These are phyloP conservation scores for Colletotrichum viniferum DNA, from an alignment of 2,329 filamentous ascomycete species.

Conservation along the genomic window DNA sequence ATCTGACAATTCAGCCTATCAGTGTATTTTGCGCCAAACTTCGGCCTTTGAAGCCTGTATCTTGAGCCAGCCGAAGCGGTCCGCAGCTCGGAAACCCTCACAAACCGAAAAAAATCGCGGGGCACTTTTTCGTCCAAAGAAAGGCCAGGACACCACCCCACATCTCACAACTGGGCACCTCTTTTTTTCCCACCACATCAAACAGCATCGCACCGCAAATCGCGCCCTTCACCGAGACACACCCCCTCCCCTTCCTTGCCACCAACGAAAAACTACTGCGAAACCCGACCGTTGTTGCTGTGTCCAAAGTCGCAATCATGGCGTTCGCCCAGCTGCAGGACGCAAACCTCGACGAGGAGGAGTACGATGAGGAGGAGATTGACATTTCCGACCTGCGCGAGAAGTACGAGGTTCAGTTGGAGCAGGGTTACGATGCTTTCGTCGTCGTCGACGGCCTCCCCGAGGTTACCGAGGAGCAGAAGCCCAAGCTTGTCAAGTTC, in stretches of 20 bases:
- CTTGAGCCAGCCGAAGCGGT: slow-evolving; percentile 3
- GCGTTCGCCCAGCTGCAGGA: slow-evolving; percentile 93
- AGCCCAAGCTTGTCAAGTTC: slow-evolving; percentile 95
- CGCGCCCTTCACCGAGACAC: slow-evolving; percentile 16
- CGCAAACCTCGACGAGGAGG: slow-evolving; percentile 84
- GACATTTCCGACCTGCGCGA: slow-evolving; percentile 94
- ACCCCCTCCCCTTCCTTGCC: not conserved
- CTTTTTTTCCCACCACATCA: slow-evolving; percentile 22
- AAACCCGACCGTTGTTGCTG: slow-evolving; percentile 1
- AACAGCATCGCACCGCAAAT: slow-evolving; percentile 11
- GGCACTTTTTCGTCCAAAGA: slow-evolving; percentile 18
- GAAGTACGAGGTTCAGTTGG: slow-evolving; percentile 93
- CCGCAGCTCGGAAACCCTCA: slow-evolving; percentile 13
- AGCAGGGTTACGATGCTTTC: slow-evolving; percentile 95
- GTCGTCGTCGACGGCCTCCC: slow-evolving; percentile 96
- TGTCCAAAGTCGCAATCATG: slow-evolving; percentile 65
- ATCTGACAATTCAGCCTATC: not conserved
- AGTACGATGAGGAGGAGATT: slow-evolving; percentile 90
- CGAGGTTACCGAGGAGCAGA: slow-evolving; percentile 85
- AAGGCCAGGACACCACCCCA: slow-evolving; percentile 6
- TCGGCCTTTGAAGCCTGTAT: not conserved
- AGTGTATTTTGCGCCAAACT: not conserved
- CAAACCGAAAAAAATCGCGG: slow-evolving; percentile 18
- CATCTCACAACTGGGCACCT: slow-evolving; percentile 14
- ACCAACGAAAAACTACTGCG: not conserved